Evolutionary conservation across 1,284 basidiomycete genomes (phyloP).

Genomic region (Inonotus obliquus): DNA sequence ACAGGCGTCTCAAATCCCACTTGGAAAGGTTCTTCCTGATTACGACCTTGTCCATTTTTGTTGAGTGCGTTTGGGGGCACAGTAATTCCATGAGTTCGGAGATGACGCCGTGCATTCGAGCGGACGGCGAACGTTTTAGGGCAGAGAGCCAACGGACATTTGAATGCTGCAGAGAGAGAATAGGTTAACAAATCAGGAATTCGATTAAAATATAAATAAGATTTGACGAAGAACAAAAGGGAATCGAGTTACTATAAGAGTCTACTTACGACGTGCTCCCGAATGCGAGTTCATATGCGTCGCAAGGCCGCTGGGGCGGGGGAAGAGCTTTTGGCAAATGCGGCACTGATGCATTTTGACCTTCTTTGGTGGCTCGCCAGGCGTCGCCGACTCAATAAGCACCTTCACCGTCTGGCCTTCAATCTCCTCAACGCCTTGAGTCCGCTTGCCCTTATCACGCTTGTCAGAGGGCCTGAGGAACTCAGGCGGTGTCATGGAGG

Average conservation of each 20-base stretch:
- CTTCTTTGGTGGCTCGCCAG: conserved; percentile 30
- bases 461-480: not conserved
- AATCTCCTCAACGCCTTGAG: conserved; percentile 1
- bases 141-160: conserved; percentile 45
- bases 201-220: not conserved
- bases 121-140: conserved; percentile 52
- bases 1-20: conserved; percentile 44
- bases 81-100: conserved; percentile 46
- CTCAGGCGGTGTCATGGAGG: not conserved
- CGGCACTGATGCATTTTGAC: conserved; percentile 50
- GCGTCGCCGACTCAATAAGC: conserved; percentile 10
- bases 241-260: not conserved
- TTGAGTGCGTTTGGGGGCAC: conserved; percentile 10
- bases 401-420: conserved; percentile 17
- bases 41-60: conserved; percentile 12
- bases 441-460: conserved; percentile 12
- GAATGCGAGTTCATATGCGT: conserved; percentile 74
- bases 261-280: conserved; percentile 53
- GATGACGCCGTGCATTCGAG: conserved; percentile 58
- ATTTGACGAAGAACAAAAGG: not conserved
- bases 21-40: conserved; percentile 30
- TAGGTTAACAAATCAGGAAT: not conserved
- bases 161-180: conserved; percentile 38
- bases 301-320: conserved; percentile 59
- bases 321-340: conserved; percentile 55